phyloP scores from a whole-genome alignment of 2,329 filamentous ascomycete species.

The Fusarium sp. region DNA sequence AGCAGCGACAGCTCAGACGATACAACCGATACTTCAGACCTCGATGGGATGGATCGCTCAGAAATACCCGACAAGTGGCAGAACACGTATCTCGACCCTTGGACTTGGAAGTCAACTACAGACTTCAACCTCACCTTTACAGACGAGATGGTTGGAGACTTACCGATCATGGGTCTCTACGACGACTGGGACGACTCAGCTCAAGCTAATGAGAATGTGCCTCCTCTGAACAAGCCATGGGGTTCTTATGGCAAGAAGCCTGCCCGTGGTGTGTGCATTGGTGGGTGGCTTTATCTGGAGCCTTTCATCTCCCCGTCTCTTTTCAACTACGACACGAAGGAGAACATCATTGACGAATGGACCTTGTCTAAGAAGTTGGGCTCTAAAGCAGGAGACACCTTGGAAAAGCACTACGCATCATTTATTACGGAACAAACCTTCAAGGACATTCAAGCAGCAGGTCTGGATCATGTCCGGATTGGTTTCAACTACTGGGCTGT shows the following conservation, averaged over 20 bases:
- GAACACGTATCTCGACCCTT: slow-evolving; percentile 87
- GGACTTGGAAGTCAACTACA: slow-evolving; percentile 88
- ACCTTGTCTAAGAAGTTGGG: slow-evolving; percentile 81
- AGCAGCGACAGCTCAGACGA: slow-evolving; percentile 45
- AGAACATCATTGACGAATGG: slow-evolving; percentile 88
- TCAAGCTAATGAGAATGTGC: slow-evolving; percentile 82
- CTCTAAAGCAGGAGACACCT: slow-evolving; percentile 69
- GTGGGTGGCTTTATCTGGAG: slow-evolving; percentile 93
- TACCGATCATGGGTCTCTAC: slow-evolving; percentile 92
- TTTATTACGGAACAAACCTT: slow-evolving; percentile 91
- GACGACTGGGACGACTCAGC: slow-evolving; percentile 87
- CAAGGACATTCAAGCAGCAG: slow-evolving; percentile 83
- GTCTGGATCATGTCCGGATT: slow-evolving; percentile 96
- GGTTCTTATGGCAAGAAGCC: slow-evolving; percentile 80
- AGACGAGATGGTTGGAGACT: slow-evolving; percentile 80
- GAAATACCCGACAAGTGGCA: slow-evolving; percentile 74
- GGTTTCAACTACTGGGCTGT: slow-evolving; percentile 97
- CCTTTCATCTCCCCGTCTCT: slow-evolving; percentile 96
- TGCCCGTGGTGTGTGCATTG: slow-evolving; percentile 90
- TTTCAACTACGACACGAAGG: slow-evolving; percentile 74
- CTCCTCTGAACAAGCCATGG: slow-evolving; percentile 80
- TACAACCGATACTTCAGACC: slow-evolving; percentile 50
- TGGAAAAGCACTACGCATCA: slow-evolving; percentile 92
- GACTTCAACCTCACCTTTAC: slow-evolving; percentile 98
- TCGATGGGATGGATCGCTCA: slow-evolving; percentile 65